These are phyloP conservation scores for Suhomyces canberraensis DNA, from an alignment of 805 yeast species.

Conservation along the genomic window DNA sequence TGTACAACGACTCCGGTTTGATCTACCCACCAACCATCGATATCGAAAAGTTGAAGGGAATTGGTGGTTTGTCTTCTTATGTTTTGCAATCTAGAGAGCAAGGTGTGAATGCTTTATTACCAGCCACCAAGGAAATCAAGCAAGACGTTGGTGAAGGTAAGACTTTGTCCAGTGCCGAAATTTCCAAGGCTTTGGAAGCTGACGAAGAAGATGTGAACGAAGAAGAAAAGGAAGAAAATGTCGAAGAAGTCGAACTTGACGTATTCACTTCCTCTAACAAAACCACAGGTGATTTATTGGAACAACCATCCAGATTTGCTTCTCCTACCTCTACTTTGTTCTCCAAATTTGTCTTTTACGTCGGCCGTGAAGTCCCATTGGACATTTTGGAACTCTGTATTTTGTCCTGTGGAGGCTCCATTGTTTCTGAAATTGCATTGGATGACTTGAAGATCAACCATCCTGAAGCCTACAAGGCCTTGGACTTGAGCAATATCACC, in stretches of 20 bases:
- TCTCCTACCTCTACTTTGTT: slow-evolving; percentile 67
- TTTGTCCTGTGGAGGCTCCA: slow-evolving; percentile 79
- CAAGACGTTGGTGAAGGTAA: slow-evolving; percentile 25
- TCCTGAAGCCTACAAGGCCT: slow-evolving; percentile 40
- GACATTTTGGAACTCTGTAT: slow-evolving; percentile 87
- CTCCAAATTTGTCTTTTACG: slow-evolving; percentile 71
- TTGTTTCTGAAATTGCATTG: slow-evolving; percentile 81
- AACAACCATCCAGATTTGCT: slow-evolving; percentile 57
- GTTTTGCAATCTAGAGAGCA: slow-evolving; percentile 57
- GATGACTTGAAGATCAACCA: slow-evolving; percentile 64
- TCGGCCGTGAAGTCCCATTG: slow-evolving; percentile 94
- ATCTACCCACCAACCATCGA: slow-evolving; percentile 90
- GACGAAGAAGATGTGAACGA: slow-evolving; percentile 35
- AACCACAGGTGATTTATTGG: slow-evolving; percentile 64
- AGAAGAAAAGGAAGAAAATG: slow-evolving; percentile 40
- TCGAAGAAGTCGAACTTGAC: slow-evolving; percentile 48
- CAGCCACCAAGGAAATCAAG: slow-evolving; percentile 23
- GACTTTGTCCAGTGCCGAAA: slow-evolving; percentile 38
- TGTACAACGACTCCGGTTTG: slow-evolving; percentile 81
- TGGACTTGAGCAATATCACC: slow-evolving; percentile 69
- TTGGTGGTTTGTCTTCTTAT: slow-evolving; percentile 86
- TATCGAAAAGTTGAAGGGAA: slow-evolving; percentile 66
- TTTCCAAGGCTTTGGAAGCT: slow-evolving; percentile 53
- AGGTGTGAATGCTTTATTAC: slow-evolving; percentile 36
- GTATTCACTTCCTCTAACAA: slow-evolving; percentile 62